phyloP scores from a whole-genome alignment of 192 early-diverging fungal species.

The Mortierella antarctica region DNA sequence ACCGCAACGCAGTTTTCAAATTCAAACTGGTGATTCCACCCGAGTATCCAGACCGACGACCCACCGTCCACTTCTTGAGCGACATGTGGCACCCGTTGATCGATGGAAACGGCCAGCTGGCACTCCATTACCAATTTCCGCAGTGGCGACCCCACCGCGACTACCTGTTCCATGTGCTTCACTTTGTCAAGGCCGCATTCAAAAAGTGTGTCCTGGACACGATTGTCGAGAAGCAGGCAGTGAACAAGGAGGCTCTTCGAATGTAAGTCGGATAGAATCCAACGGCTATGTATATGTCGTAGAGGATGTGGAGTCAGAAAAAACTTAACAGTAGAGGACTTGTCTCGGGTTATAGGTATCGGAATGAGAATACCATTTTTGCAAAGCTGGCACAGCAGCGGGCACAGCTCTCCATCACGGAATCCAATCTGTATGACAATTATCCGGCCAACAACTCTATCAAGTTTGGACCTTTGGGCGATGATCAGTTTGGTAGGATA shows the following conservation, averaged over 20 bases:
- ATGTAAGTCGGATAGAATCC: slow-evolving; percentile 54
- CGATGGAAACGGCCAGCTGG: slow-evolving; percentile 73
- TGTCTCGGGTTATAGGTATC: slow-evolving; percentile 56
- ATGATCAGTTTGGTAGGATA: slow-evolving; percentile 63
- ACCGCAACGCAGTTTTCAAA: slow-evolving; percentile 89
- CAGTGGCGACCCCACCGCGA: slow-evolving; percentile 85
- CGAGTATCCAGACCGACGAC: slow-evolving; percentile 80
- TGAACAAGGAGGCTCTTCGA: slow-evolving; percentile 72
- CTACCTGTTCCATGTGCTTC: slow-evolving; percentile 85
- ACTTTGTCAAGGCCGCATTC: slow-evolving; percentile 89
- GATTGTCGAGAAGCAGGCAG: slow-evolving; percentile 67
- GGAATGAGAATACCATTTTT: slow-evolving; percentile 68
- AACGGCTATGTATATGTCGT: background rate
- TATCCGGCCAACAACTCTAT: slow-evolving; percentile 67
- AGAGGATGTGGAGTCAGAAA: background rate
- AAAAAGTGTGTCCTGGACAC: slow-evolving; percentile 79
- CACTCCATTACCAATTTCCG: slow-evolving; percentile 81
- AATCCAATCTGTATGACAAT: slow-evolving; percentile 68
- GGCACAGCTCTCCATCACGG: slow-evolving; percentile 77
- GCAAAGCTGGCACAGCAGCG: slow-evolving; percentile 77
- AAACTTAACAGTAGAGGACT: background rate
- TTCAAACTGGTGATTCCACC: slow-evolving; percentile 84
- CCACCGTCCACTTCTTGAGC: slow-evolving; percentile 77
- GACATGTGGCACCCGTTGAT: slow-evolving; percentile 90
- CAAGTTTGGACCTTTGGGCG: slow-evolving; percentile 64